Evolutionary conservation across 148 eudicot genomes (phyloP).

Genomic region (Pharnaceum exiguum): DNA sequence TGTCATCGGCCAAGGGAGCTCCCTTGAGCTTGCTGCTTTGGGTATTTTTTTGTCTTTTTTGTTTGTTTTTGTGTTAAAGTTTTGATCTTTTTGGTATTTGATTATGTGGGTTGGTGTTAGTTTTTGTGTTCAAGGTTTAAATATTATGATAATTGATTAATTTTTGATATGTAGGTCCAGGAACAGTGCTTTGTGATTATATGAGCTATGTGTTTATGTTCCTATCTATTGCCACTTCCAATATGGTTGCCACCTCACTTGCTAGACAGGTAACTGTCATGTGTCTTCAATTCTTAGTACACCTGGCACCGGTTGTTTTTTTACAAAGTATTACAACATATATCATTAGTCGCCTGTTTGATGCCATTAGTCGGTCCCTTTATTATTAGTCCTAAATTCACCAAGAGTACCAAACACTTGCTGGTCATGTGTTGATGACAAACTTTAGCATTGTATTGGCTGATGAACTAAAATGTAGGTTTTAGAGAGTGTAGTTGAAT

Average conservation of each 20-base stretch:
- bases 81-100: neutral
- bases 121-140: neutral
- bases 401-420: too few species aligned
- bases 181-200: conserved; percentile 84
- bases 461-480: too few species aligned
- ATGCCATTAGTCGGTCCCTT: too few species aligned
- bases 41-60: conserved; percentile 24
- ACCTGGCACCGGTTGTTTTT: neutral
- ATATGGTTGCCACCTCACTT: conserved; percentile 88
- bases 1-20: conserved; percentile 84
- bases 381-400: too few species aligned
- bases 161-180: conserved; percentile 70
- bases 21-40: conserved; percentile 72
- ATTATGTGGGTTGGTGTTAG: neutral
- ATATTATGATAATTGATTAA: conserved; percentile 4
- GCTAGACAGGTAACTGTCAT: conserved; percentile 62
- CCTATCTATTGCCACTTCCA: conserved; percentile 92
- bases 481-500: too few species aligned
- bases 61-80: neutral
- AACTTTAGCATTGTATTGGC: neutral
- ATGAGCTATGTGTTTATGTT: conserved; percentile 82
- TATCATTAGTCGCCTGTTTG: too few species aligned
- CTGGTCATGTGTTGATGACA: neutral
- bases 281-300: too few species aligned
- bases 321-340: neutral